Evolutionary conservation across 345 rosid genomes (phyloP).

Genomic region (Syzygium aromaticum): DNA sequence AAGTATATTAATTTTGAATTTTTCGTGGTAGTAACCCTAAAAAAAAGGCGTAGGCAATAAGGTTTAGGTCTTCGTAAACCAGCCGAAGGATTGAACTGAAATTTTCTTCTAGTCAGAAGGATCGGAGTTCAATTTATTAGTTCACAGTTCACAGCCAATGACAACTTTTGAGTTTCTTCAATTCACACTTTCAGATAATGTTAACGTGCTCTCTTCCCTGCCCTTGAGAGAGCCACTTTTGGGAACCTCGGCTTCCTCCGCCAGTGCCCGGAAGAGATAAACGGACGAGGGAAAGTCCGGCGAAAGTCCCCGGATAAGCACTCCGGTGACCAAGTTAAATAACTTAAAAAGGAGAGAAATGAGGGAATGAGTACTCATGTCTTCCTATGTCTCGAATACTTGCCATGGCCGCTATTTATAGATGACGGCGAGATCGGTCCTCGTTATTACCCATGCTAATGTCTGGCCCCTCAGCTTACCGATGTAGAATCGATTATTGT

Average conservation of each 20-base stretch:
- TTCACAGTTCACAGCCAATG: background rate
- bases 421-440: background rate
- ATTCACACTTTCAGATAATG: background rate
- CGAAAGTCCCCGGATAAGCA: background rate
- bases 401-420: background rate
- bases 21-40: too few relatives aligned
- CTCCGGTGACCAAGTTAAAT: background rate
- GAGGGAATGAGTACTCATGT: background rate
- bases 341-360: background rate
- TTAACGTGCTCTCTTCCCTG: background rate
- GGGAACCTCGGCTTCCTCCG: background rate
- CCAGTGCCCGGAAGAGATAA: background rate
- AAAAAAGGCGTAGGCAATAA: background rate
- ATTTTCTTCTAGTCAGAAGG: background rate
- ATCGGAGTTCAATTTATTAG: background rate
- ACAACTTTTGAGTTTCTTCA: background rate
- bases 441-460: background rate
- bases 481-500: background rate
- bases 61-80: background rate
- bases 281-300: background rate
- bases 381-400: background rate
- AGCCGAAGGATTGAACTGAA: background rate
- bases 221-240: background rate
- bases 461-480: background rate
- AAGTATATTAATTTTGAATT: too few relatives aligned